Percentiles rank a stretch among this genome's conserved stretches.
Evolutionary conservation across 2,329 filamentous ascomycete genomes (phyloP).

Genomic region (Curvularia sp.): DNA sequence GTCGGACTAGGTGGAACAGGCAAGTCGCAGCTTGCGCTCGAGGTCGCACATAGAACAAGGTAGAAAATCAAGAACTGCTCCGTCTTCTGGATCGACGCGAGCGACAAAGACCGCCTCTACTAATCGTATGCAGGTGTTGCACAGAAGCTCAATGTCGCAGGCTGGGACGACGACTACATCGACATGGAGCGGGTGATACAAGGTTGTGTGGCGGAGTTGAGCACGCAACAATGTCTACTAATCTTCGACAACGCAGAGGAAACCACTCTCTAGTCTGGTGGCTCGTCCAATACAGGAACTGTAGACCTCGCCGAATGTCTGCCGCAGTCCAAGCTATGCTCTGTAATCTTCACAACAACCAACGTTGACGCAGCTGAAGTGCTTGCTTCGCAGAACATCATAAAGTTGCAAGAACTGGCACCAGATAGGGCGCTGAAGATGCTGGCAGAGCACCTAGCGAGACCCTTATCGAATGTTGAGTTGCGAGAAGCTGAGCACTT

Average conservation of each 20-base stretch:
- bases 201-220: conserved; percentile 1
- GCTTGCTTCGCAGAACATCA: conserved; percentile 18
- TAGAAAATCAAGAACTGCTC: conserved; percentile 47
- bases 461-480: conserved; percentile 2
- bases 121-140: not conserved
- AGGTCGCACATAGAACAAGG: conserved; percentile 38
- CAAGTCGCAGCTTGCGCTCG: conserved; percentile 40
- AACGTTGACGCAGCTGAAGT: conserved; percentile 11
- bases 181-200: conserved; percentile 22
- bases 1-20: conserved; percentile 28
- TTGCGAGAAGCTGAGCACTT: conserved; percentile 17
- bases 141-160: not conserved
- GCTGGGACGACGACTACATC: conserved; percentile 1
- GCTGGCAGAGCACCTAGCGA: conserved; percentile 1
- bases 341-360: conserved; percentile 13
- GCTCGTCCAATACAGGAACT: conserved; percentile 6
- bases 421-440: conserved; percentile 9
- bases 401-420: conserved; percentile 16
- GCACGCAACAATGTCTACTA: conserved; percentile 12
- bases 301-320: not conserved
- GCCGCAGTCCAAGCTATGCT: not conserved
- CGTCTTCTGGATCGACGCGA: conserved; percentile 30
- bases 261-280: conserved; percentile 11
- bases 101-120: not conserved
- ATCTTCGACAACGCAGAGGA: conserved; percentile 38